A percentile compares a stretch with the other conserved stretches of the same genome.
Evolutionary conservation across 2,329 filamentous ascomycete species (phyloP).

Genomic region (Pyrenophora tritici-repentis): DNA sequence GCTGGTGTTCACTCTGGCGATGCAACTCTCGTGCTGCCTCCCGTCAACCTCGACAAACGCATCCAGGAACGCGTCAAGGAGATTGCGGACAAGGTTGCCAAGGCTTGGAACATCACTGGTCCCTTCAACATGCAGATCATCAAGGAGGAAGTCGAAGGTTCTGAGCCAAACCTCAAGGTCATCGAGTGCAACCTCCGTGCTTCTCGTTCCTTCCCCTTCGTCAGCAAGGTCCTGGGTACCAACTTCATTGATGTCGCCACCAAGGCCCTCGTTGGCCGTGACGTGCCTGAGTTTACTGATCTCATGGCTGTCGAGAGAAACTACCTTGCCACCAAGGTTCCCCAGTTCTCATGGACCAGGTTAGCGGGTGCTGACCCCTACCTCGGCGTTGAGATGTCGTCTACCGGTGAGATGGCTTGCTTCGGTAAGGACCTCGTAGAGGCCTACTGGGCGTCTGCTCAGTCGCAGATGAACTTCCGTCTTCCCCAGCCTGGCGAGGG

Average conservation of each 20-base stretch:
- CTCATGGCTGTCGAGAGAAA: constrained; percentile 88
- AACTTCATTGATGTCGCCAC: constrained; percentile 98
- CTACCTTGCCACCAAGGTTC: constrained; percentile 96
- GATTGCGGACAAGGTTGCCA: constrained; percentile 93
- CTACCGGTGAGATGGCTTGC: constrained; percentile 97
- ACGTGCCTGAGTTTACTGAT: constrained; percentile 83
- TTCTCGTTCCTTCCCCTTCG: constrained; percentile 97
- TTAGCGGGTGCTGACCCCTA: constrained; percentile 96
- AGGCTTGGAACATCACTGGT: constrained; percentile 95
- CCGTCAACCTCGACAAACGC: constrained; percentile 73
- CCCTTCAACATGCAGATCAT: constrained; percentile 99
- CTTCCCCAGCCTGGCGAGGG: constrained; percentile 93
- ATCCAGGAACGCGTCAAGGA: constrained; percentile 89
- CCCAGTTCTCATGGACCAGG: constrained; percentile 98
- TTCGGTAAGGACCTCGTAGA: constrained; percentile 96
- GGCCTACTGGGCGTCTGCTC: constrained; percentile 95
- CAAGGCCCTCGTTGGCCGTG: constrained; percentile 83
- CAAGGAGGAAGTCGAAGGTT: constrained; percentile 80
- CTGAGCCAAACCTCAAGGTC: constrained; percentile 81
- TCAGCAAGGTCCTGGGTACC: constrained; percentile 92
- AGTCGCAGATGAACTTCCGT: constrained; percentile 99
- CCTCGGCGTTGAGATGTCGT: constrained; percentile 96
- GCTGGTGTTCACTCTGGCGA: constrained; percentile 98
- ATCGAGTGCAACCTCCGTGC: constrained; percentile 98
- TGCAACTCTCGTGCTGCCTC: constrained; percentile 90